Conservation (phyloP, 352 stramenopile genomes). For the Phytopythium helicoides region DNA sequence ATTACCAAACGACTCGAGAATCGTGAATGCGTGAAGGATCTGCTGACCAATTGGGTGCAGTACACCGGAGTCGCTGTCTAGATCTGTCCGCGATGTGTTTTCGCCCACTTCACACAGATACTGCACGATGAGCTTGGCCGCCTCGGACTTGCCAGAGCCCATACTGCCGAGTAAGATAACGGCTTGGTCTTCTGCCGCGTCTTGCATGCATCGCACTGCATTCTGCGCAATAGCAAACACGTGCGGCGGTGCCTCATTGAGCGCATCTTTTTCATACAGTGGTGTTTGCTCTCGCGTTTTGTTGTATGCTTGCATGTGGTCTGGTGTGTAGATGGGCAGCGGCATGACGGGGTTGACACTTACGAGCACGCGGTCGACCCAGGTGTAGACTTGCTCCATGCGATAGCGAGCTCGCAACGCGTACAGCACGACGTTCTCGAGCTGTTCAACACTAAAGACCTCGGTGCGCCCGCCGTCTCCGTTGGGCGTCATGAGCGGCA, state of each 20-base stretch:
- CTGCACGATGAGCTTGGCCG: conserved; percentile 79
- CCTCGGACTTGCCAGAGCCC: conserved; percentile 76
- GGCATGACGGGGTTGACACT: conserved; percentile 67
- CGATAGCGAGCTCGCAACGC: conserved; percentile 70
- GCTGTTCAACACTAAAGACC: conserved; percentile 50
- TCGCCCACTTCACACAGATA: conserved; percentile 82
- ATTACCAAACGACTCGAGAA: conserved; percentile 81
- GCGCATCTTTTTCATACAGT: conserved; percentile 48
- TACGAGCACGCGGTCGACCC: conserved; percentile 73
- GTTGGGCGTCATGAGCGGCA: conserved; percentile 66
- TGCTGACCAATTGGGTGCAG: conserved; percentile 79
- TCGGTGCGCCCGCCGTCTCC: conserved; percentile 58
- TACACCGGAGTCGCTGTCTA: conserved; percentile 42
- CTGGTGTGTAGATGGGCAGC: conserved; percentile 80
- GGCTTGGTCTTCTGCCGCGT: conserved; percentile 73
- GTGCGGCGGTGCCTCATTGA: conserved; percentile 67
- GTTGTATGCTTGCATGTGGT: conserved; percentile 81
- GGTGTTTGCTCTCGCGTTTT: conserved; percentile 55
- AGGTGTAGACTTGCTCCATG: conserved; percentile 84
- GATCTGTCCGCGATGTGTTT: conserved; percentile 32
- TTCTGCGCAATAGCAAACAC: conserved; percentile 81
- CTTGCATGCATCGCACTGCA: conserved; percentile 73
- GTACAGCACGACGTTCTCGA: conserved; percentile 77
- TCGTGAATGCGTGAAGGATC: conserved; percentile 74
- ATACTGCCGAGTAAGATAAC: conserved; percentile 74